Base-by-base conservation (phyloP, 176 grass and related monocot genomes). In the Ensete glaucum region DNA sequence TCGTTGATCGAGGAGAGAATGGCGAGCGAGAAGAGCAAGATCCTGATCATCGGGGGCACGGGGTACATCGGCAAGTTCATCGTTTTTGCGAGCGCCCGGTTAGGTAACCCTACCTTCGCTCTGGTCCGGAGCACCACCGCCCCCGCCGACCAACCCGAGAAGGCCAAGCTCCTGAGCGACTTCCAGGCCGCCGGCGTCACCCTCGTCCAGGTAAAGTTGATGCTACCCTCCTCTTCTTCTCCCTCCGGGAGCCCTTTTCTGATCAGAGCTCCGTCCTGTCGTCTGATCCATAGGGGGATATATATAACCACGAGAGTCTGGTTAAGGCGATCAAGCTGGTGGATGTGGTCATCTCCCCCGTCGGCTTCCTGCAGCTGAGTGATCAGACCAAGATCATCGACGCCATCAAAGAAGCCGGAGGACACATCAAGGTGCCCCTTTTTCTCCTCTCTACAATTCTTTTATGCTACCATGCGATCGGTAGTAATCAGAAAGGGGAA, bases 351-450 rank as follows among this genome's bases (percentile, higher is more conserved):
- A 62, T 76, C 27, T 76, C 73, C 16, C 12, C 73, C 9, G 56
- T 76, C 9, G 73, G 55, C 23, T 62, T 13, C 17, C 0, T 50
- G 12, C 73, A 62, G 27, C 12, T 62, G 17, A 48, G n/a, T 8
- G 73, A 76, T 76, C 73, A 76, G 56, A 62, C 55, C 56, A 76
- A 21, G 73, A 76, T 76, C 73, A 50, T 76, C 56, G 73, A 76
- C 55, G 73, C 73, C 16, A 76, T 76, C 17, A 76, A 76, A 60
- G 73, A 50, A 9, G 54, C 73, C 16, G 55, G 73, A 3, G 54
- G 55, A 11, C 2, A 76, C 73, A 49, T 74, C 20, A 57, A 76
- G 73, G 73, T 75, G 11, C 21, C 24, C 19, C 14, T n/a, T 9
- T 19, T 49, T 16, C 24, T 26, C 8, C 54, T 16, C 34, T 43